These are phyloP conservation scores for Leishmania amazonensis DNA, from an alignment of 208 protist species.

Conservation along the genomic window DNA sequence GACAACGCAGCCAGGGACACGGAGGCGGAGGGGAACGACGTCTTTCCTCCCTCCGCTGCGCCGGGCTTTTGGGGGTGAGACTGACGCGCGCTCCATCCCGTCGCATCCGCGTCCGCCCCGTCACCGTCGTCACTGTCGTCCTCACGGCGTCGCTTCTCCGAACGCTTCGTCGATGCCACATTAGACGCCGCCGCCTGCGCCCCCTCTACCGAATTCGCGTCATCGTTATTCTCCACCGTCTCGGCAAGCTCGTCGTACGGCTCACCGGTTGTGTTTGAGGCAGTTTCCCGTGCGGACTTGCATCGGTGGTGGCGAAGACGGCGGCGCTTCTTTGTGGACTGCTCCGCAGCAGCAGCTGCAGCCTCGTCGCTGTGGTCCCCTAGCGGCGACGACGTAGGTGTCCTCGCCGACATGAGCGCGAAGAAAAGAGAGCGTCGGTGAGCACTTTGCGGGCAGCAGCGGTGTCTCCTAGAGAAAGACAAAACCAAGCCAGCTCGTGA, in stretches of 20 bases:
- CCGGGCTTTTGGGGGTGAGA: not conserved
- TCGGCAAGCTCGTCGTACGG: constrained; percentile 12
- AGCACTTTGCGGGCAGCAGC: not conserved
- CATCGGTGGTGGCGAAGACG: constrained; percentile 66
- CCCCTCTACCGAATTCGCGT: not conserved
- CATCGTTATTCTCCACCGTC: constrained; percentile 3
- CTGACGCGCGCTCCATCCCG: not conserved
- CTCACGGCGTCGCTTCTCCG: constrained; percentile 26
- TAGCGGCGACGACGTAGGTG: not conserved
- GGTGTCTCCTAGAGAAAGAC: not conserved
- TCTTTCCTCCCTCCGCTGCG: not conserved
- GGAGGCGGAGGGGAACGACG: not conserved
- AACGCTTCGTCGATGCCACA: not conserved
- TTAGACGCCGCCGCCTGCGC: not conserved
- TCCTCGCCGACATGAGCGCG: not conserved
- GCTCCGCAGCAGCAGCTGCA: not conserved
- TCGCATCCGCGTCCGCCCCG: not conserved
- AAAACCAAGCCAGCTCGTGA: not conserved
- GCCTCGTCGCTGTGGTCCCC: not conserved
- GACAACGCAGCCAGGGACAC: not conserved
- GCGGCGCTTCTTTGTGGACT: constrained; percentile 31
- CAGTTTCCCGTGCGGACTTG: constrained; percentile 42
- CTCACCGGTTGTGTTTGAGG: not conserved
- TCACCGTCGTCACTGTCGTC: not conserved
- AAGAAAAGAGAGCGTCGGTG: not conserved